Base-by-base conservation (phyloP, 306 rosid species). In the Dalbergia cultrata region DNA sequence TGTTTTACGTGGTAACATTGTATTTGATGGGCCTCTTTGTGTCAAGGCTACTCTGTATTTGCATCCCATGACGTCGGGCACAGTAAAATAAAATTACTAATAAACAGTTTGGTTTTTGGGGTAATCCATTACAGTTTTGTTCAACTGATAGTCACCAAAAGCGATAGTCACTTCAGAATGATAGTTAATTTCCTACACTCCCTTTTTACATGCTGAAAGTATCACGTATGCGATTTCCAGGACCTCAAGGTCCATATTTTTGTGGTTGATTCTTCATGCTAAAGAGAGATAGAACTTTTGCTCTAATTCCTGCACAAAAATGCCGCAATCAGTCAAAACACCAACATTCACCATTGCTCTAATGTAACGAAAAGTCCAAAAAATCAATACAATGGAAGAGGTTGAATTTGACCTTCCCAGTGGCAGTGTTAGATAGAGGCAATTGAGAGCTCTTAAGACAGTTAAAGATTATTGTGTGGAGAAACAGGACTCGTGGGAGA, bases 31-130 rank as follows among this genome's bases (percentile, higher is more conserved):
- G 34, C 79, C 22, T 21, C 21, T n/a, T n/a, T 83, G 75, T 78
- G 79, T 78, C 79, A 35, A 92, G 98, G 78, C 86, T 53, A 82
- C 98, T n/a, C n/a, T 9, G 67, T 4, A 35, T 35, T 35, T 4
- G 39, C 39, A 35, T 35, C 39, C 39, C 39, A 2, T 35, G 39
- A 35, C 39, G 39, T 35, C 39, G 39, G n/a, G 6, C 6, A 6
- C 2, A 35, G 39, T 35, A 35, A 35, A 35, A 35, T 35, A 35
- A 6, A 35, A 4, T 35, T 35, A 35, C 5, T 22, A 1, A 22
- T 22, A 22, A 22, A 22, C 26, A 0, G 26, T 22, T 22, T 22
- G n/a, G 26, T 22, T 22, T 22, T 22, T 22, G 26, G 26, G 26
- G 26, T 22, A 22, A 22, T 1, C 26, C 26, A 22, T 22, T 22